Percentiles rank a stretch among this genome's conserved stretches.
phyloP scores from a whole-genome alignment of 495 filamentous ascomycete species.

The Podospora comata region DNA sequence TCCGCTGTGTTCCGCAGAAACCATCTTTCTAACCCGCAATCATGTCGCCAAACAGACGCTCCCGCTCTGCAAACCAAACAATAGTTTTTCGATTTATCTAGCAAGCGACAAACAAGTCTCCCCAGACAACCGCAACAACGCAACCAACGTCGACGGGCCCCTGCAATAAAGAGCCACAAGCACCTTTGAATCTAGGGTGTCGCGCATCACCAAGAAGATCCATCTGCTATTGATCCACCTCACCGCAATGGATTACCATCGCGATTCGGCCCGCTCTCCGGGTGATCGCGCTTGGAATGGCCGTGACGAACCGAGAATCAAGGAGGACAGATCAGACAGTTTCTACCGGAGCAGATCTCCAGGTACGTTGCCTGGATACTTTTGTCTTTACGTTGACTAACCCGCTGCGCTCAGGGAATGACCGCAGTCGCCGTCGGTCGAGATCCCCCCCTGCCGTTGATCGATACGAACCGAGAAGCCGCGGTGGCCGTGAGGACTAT shows the following conservation, averaged over 20 bases:
- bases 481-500: conserved; percentile 67
- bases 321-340: conserved; percentile 49
- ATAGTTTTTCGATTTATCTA: conserved; percentile 27
- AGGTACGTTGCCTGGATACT: conserved; percentile 41
- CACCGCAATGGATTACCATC: conserved; percentile 46
- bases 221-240: background rate
- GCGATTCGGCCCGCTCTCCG: conserved; percentile 50
- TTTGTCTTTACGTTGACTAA: conserved; percentile 7
- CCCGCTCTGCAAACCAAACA: conserved; percentile 26
- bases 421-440: conserved; percentile 57
- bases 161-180: background rate
- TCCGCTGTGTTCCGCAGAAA: conserved; percentile 22
- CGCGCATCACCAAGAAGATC: background rate
- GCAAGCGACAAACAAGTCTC: conserved; percentile 26
- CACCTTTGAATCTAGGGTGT: background rate
- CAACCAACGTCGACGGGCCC: background rate
- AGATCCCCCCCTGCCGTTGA: conserved; percentile 70
- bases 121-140: background rate
- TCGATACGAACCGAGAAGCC: conserved; percentile 65
- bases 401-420: conserved; percentile 32
- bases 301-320: conserved; percentile 46
- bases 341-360: conserved; percentile 57
- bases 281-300: conserved; percentile 47
- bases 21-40: conserved; percentile 51
- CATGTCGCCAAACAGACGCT: conserved; percentile 48